These are phyloP conservation scores for Crithidia sp. DNA, from an alignment of 208 protist species.

Conservation along the genomic window DNA sequence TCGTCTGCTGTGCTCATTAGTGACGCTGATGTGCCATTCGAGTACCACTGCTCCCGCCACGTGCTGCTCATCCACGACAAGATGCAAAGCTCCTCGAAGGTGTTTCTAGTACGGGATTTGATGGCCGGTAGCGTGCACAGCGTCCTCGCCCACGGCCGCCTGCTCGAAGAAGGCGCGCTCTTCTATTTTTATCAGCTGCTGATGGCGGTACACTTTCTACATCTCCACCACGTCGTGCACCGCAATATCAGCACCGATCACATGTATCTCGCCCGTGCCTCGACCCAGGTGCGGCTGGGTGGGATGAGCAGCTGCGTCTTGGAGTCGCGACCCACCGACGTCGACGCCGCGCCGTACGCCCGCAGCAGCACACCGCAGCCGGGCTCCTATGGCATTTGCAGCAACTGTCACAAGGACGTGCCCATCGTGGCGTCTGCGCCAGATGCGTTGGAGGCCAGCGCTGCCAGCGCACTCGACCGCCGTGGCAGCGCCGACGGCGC, in stretches of 20 bases:
- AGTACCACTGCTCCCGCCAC: conserved; percentile 29
- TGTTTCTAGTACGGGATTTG: conserved; percentile 36
- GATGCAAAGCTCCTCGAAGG: conserved; percentile 39
- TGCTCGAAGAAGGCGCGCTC: conserved; percentile 64
- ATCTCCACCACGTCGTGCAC: conserved; percentile 40
- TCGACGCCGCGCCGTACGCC: conserved; percentile 14
- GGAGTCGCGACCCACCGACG: conserved; percentile 10
- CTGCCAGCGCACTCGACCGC: not conserved
- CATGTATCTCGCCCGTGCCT: conserved; percentile 76
- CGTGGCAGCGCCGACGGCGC: not conserved
- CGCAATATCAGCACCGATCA: conserved; percentile 49
- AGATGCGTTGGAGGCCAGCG: not conserved
- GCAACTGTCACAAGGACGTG: conserved; percentile 34
- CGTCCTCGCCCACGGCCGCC: conserved; percentile 49
- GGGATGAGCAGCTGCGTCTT: conserved; percentile 77
- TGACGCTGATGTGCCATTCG: conserved; percentile 28
- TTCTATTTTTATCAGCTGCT: conserved; percentile 91
- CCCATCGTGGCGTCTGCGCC: conserved; percentile 27
- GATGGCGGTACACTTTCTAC: conserved; percentile 78
- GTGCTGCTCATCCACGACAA: conserved; percentile 42
- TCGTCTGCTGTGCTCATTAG: conserved; percentile 9
- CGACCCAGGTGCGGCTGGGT: conserved; percentile 74
- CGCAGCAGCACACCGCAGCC: conserved; percentile 35
- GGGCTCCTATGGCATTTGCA: conserved; percentile 37
- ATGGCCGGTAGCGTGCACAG: conserved; percentile 67